Base-by-base conservation (phyloP, 108 stramenopile species). In the Cyclotella sp. region DNA sequence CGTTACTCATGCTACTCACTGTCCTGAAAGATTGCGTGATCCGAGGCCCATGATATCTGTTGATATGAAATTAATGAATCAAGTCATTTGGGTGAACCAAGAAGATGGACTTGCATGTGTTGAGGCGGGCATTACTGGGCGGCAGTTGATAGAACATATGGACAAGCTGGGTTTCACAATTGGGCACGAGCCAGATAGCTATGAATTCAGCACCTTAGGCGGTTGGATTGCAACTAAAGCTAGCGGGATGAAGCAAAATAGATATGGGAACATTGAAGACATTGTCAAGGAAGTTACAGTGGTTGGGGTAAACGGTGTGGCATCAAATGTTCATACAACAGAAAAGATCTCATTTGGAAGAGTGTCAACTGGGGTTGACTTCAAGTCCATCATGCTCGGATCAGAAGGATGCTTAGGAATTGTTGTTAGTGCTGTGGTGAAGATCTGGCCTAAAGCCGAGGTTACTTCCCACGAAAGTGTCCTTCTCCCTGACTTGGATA, bases 171-270 rank as follows among this genome's bases (percentile, higher is more conserved):
- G 97, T 27, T 91, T 91, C 57, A 98, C 97, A 2, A 91, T 96
- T 75, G 97, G 97, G 6, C 97, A 98, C 78, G 95, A 97, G 75
- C 97, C 97, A 3, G 97, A 98, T 76, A 96, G 95, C 63, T 85
- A 92, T 51, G 97, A 98, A 74, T 98, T 98, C 84, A 96, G 95
- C 65, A 97, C 97, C 22, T 82, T 98, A 15, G 97, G 97, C 29
- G 97, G 97, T 30, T 98, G 97, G 97, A 91, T 98, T 54, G 97
- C 97, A 15, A 98, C 97, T 0, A 94, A 96, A 82, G 95, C 97
- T 15, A 97, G 96, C 61, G 97, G 97, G 18, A 98, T 98, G 97
- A 97, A 96, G 68, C 88, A 93, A 67, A 95, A 92, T 64, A 90
- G 84, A 69, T 98, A 98, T 67, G 97, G 97, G 63, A 98, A 98